A percentile compares a stretch with the other conserved stretches of the same genome.
These are phyloP conservation scores for Pseudogymnoascus sp. DNA, from an alignment of 2,329 filamentous ascomycete genomes.

Conservation along the genomic window DNA sequence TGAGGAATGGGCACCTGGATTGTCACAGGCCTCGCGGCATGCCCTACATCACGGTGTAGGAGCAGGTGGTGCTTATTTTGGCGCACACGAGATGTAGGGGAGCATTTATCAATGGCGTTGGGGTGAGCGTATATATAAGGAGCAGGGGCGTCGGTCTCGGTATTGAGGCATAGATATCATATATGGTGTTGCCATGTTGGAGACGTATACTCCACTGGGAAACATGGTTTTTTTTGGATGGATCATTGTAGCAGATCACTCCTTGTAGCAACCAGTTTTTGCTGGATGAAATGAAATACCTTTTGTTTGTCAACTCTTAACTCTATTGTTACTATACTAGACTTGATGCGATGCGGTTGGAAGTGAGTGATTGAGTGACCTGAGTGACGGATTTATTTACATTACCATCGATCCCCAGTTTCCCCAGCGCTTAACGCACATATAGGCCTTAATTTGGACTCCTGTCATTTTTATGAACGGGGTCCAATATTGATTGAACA, in stretches of 20 bases:
- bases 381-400: not conserved
- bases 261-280: not conserved
- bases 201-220: conserved; percentile 4
- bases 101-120: conserved; percentile 21
- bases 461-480: not conserved
- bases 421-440: not conserved
- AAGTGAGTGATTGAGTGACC: not conserved
- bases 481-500: not conserved
- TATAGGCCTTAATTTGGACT: not conserved
- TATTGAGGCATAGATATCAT: conserved; percentile 10
- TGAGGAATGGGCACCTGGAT: conserved; percentile 45
- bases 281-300: conserved; percentile 4
- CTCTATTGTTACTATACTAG: not conserved
- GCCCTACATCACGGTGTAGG: conserved; percentile 3
- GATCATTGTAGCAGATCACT: not conserved
- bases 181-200: conserved; percentile 9
- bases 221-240: not conserved
- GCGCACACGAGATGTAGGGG: conserved; percentile 7
- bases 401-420: not conserved
- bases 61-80: not conserved
- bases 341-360: not conserved
- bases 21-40: conserved; percentile 9
- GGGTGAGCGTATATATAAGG: conserved; percentile 12
- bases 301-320: not conserved
- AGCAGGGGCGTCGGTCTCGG: conserved; percentile 4